phyloP scores from a whole-genome alignment of 2,329 filamentous ascomycete species.

The Knufia petricola region DNA sequence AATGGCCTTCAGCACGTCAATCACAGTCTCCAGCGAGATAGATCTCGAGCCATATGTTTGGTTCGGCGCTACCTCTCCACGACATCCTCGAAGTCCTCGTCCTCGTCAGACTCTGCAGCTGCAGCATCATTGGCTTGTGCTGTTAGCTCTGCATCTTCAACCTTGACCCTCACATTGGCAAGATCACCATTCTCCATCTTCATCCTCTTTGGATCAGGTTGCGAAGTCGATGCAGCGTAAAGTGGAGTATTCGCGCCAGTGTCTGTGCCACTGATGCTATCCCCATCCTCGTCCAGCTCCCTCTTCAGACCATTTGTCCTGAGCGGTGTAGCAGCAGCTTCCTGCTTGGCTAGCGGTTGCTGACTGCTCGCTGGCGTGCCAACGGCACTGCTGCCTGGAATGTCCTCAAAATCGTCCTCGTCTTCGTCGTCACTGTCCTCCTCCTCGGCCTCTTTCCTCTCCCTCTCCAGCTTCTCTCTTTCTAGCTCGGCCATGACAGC shows the following conservation, averaged over 20 bases:
- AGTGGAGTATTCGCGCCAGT: conserved; percentile 19
- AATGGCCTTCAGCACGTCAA: too few species aligned
- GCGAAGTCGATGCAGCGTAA: neutral
- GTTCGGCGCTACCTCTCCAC: neutral
- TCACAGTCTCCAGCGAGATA: too few species aligned
- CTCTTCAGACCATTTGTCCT: conserved; percentile 18
- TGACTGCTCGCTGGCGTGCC: conserved; percentile 15
- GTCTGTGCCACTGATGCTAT: conserved; percentile 7
- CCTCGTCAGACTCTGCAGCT: conserved; percentile 22
- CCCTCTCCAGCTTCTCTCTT: conserved; percentile 15
- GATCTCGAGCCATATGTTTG: too few species aligned
- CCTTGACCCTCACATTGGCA: conserved; percentile 5
- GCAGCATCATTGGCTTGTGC: neutral
- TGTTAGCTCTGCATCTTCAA: neutral
- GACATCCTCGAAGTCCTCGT: conserved; percentile 23
- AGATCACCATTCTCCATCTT: conserved; percentile 17
- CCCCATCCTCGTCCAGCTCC: conserved; percentile 16
- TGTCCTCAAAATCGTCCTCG: conserved; percentile 23
- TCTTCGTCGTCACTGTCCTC: conserved; percentile 18
- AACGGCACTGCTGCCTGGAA: conserved; percentile 11
- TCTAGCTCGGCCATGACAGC: conserved; percentile 19
- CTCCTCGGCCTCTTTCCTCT: conserved; percentile 12
- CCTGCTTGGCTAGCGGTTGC: conserved; percentile 4
- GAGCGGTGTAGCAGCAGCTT: neutral
- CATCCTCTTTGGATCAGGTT: conserved; percentile 15